Evolutionary conservation across 805 yeast species (phyloP), one percentile per base, ranked within the genome.

Genomic region (Sugiyamaella floridensis): DNA sequence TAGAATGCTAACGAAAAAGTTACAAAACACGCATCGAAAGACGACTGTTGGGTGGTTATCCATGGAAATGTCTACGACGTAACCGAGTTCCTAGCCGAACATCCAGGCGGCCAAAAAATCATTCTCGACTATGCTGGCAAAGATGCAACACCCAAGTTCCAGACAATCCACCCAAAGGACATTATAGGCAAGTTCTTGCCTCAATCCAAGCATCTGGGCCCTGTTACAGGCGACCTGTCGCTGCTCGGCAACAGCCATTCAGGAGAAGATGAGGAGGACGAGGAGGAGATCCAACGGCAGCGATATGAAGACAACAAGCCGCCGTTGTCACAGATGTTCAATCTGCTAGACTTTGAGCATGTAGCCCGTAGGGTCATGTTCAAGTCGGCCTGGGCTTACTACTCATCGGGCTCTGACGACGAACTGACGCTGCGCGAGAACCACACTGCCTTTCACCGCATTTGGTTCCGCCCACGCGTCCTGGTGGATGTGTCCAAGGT

Each of bases 151-250:
- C 82, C 84, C 60, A 81, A 87, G 9, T 92, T 89, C 64, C 87
- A 85, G 54, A 96, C 96, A 16, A 76, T 92, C 55, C 99, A 92
- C 68, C 93, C 98, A 0, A 79, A 84, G n/a, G 96, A 89, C 61
- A 85, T 88, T 6, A 74, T 92, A 50, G 82, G 79, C 40, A 80
- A 81, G 60, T 80, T 74, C 64, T 71, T 86, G 37, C 78, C 82
- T 15, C 66, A 65, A 26, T 80, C 80, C 28, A 82, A 83, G 63
- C 82, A 81, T 60, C 67, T 87, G 40, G 95, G 93, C 7, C 73
- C 72, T 9, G 68, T 81, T 40, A 61, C 57, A 4, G 59, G 52
- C 10, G 15, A 28, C 10, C 37, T 32, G 37, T 32, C 37, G 37
- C 5, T 40, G 15, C 28, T 16, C 9, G 45, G 18, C n/a, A 26